phyloP scores from a whole-genome alignment of 2,329 filamentous ascomycete species.

The Paramyrothecium sp. region DNA sequence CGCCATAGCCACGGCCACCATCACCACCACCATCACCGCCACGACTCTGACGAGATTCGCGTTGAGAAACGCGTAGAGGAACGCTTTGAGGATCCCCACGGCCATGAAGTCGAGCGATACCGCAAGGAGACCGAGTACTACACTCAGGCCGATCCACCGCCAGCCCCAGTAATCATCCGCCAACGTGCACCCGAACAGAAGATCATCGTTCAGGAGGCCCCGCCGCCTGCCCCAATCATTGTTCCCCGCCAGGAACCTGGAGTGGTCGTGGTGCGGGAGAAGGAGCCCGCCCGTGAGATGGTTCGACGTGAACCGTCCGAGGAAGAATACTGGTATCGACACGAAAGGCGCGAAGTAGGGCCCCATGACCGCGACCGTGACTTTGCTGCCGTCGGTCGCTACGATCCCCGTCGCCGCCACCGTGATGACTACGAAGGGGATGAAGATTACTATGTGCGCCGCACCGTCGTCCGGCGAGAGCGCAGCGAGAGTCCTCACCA shows the following conservation, averaged over 20 bases:
- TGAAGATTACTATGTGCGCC: slow-evolving; percentile 46
- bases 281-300: slow-evolving; percentile 36
- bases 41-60: slow-evolving; percentile 44
- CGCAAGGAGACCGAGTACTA: slow-evolving; percentile 64
- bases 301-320: slow-evolving; percentile 34
- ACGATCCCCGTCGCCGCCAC: slow-evolving; percentile 38
- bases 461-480: slow-evolving; percentile 46
- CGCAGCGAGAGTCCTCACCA: slow-evolving; percentile 52
- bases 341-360: slow-evolving; percentile 41
- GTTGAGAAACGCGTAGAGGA: slow-evolving; percentile 54
- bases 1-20: slow-evolving; percentile 33
- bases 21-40: slow-evolving; percentile 37
- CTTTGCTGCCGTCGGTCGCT: slow-evolving; percentile 29
- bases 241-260: slow-evolving; percentile 44
- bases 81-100: slow-evolving; percentile 41
- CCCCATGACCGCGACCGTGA: slow-evolving; percentile 30
- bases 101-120: slow-evolving; percentile 56
- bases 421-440: slow-evolving; percentile 46
- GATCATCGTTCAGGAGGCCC: slow-evolving; percentile 60
- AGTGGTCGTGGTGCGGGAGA: slow-evolving; percentile 41
- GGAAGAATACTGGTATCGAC: slow-evolving; percentile 53
- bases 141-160: slow-evolving; percentile 46
- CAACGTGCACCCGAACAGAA: slow-evolving; percentile 56
- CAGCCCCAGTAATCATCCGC: slow-evolving; percentile 55
- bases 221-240: slow-evolving; percentile 49